Base-by-base conservation (phyloP, 2,329 filamentous ascomycete species). In the Escovopsis sp. region DNA sequence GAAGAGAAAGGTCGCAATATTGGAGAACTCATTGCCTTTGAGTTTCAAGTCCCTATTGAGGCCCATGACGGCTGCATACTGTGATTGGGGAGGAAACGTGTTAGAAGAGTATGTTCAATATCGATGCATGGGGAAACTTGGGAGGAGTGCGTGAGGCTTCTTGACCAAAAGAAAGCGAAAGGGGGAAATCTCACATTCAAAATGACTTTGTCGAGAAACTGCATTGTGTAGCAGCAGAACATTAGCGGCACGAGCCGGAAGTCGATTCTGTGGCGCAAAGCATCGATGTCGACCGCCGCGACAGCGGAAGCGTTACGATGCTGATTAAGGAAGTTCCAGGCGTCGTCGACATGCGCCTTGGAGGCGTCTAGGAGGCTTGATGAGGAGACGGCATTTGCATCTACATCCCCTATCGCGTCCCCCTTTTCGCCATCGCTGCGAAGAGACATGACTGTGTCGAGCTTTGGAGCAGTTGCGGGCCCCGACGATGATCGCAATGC, bases 1-100 rank as follows among this genome's bases (percentile, higher is more conserved):
- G 45, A 74, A 79, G 44, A 79, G 70, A 19, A 70, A 66, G 0
- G 72, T 76, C 3, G 72, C 71, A 14, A 72, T 52, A 51, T 73
- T 73, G 33, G 68, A 70, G 49, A 78, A 79, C 33, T 79, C 63
- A 40, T 78, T 76, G 14, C 67, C 68, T 11, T 53, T 49, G 33
- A 79, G 60, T 0, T 64, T 55, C 19, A 58, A 59, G 38, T 76
- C 71, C 34, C 62, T 52, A 16, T 53, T 57, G 7, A 81, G 49
- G 3, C 73, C 72, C 75, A 79, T 80, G 35, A 80, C 72, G 39
- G 68, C 70, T 14, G 72, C 72, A 47, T 79, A 79, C 66, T 76
- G 49, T 6, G 21, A 25, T 11, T 25, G 8, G 21, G 11, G 9
- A 25, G 11, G 21, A 25, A 25, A 8, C 3, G 21, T 8, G 21